Conservation (phyloP, 2,329 filamentous ascomycete genomes). For the Ceratocystis alfenasii region DNA sequence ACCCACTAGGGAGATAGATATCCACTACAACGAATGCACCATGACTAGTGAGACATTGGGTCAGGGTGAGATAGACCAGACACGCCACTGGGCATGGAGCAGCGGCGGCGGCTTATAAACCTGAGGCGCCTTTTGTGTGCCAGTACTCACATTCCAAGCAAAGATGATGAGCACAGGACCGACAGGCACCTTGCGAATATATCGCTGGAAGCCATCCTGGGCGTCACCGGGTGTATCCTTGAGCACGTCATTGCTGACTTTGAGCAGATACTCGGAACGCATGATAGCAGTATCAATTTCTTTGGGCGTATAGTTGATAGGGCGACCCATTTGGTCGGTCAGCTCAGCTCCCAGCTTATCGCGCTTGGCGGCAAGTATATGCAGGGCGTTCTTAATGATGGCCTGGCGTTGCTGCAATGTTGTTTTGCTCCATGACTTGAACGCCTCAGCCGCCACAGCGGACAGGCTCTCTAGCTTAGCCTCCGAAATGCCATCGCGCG, state of each 20-base stretch:
- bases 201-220: slow-evolving; percentile 81
- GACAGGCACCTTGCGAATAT: slow-evolving; percentile 76
- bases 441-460: slow-evolving; percentile 58
- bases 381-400: slow-evolving; percentile 69
- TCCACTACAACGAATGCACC: not conserved
- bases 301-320: slow-evolving; percentile 72
- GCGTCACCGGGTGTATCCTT: slow-evolving; percentile 70
- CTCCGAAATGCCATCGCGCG: slow-evolving; percentile 60
- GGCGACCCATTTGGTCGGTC: slow-evolving; percentile 89
- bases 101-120: not conserved
- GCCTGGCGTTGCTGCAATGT: slow-evolving; percentile 61
- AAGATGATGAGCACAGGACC: slow-evolving; percentile 84
- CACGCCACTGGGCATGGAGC: not conserved
- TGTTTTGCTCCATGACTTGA: slow-evolving; percentile 64
- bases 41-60: not conserved
- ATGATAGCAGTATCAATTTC: slow-evolving; percentile 79
- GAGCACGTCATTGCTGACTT: slow-evolving; percentile 66
- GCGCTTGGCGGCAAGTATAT: slow-evolving; percentile 55
- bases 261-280: slow-evolving; percentile 73
- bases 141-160: slow-evolving; percentile 74
- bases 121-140: not conserved
- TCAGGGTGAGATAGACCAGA: not conserved
- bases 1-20: not conserved
- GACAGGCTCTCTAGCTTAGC: slow-evolving; percentile 62
- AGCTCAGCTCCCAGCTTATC: slow-evolving; percentile 75